Evolutionary conservation across 1,284 basidiomycete species (phyloP).

Genomic region (Puccinia hordei): DNA sequence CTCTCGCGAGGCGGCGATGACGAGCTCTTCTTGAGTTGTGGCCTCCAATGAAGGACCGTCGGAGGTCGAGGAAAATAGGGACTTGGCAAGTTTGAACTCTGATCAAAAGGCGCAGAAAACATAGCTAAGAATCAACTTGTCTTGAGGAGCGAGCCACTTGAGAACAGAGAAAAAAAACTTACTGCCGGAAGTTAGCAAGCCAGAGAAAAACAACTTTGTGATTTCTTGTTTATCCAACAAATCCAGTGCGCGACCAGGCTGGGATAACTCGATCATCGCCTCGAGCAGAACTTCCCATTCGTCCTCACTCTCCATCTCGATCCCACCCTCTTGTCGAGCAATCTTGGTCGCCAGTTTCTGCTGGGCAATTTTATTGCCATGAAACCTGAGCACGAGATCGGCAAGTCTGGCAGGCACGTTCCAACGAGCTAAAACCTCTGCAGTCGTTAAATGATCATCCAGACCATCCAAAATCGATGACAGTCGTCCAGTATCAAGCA

Average conservation of each 20-base stretch:
- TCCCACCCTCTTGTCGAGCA: slow-evolving; percentile 68
- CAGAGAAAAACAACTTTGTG: slow-evolving; percentile 75
- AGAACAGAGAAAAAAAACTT: slow-evolving; percentile 61
- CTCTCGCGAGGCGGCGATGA: slow-evolving; percentile 76
- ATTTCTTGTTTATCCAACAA: slow-evolving; percentile 72
- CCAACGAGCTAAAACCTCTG: slow-evolving; percentile 85
- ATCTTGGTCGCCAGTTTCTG: slow-evolving; percentile 81
- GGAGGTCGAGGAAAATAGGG: slow-evolving; percentile 66
- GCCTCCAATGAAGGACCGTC: slow-evolving; percentile 65
- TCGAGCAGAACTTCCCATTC: slow-evolving; percentile 83
- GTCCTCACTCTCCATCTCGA: slow-evolving; percentile 66
- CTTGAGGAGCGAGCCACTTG: neutral
- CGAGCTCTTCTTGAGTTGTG: slow-evolving; percentile 71
- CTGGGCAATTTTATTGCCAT: slow-evolving; percentile 70
- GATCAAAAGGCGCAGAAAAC: slow-evolving; percentile 39
- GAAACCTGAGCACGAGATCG: slow-evolving; percentile 78
- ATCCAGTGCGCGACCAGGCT: slow-evolving; percentile 76
- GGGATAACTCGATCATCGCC: slow-evolving; percentile 79
- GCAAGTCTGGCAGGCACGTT: slow-evolving; percentile 72
- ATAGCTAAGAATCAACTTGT: neutral
- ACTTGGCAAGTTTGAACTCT: slow-evolving; percentile 79
- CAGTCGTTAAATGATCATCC: slow-evolving; percentile 88
- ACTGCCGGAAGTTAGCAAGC: slow-evolving; percentile 81
- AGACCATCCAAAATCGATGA: slow-evolving; percentile 82
- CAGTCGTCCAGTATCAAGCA: slow-evolving; percentile 71